Evolutionary conservation across 2,329 filamentous ascomycete genomes (phyloP).

Genomic region (Lachnellula willkommii): DNA sequence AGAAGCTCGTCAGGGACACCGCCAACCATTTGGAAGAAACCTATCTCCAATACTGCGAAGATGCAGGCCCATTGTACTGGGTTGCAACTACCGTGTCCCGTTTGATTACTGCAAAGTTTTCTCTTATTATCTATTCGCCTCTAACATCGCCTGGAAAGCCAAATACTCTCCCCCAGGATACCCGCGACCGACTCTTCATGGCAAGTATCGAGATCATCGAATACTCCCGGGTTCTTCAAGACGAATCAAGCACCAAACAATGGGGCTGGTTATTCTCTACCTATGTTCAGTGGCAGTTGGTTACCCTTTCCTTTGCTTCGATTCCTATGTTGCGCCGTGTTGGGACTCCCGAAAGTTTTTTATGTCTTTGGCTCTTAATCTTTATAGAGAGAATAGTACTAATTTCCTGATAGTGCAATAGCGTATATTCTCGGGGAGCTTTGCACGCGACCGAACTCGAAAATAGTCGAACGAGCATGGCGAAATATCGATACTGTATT

Average conservation of each 20-base stretch:
- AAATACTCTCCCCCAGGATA: constrained; percentile 31
- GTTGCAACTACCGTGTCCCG: constrained; percentile 40
- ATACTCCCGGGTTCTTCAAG: constrained; percentile 36
- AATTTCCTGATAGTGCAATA: constrained; percentile 26
- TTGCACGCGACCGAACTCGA: constrained; percentile 32
- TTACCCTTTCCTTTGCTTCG: too few relatives aligned
- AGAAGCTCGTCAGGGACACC: constrained; percentile 27
- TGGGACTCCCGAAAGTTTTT: too few relatives aligned
- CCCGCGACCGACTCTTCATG: constrained; percentile 34
- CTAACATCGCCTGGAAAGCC: constrained; percentile 25
- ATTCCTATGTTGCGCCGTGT: too few relatives aligned
- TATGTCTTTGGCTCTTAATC: too few relatives aligned
- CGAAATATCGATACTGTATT: constrained; percentile 33
- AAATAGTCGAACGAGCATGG: constrained; percentile 39
- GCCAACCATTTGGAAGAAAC: constrained; percentile 28
- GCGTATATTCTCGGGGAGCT: constrained; percentile 40
- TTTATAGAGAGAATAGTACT: too few relatives aligned
- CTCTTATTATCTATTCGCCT: constrained; percentile 34
- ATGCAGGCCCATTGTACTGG: constrained; percentile 45
- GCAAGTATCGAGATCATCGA: constrained; percentile 38
- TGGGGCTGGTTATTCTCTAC: constrained; percentile 38
- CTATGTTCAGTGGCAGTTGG: constrained; percentile 39
- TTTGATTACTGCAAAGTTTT: constrained; percentile 37
- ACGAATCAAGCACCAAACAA: constrained; percentile 33
- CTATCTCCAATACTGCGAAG: constrained; percentile 33